Evolutionary conservation across 768 basidiomycete genomes (phyloP), one percentile per base, ranked within the genome.

Genomic region (Mycena chlorophos): DNA sequence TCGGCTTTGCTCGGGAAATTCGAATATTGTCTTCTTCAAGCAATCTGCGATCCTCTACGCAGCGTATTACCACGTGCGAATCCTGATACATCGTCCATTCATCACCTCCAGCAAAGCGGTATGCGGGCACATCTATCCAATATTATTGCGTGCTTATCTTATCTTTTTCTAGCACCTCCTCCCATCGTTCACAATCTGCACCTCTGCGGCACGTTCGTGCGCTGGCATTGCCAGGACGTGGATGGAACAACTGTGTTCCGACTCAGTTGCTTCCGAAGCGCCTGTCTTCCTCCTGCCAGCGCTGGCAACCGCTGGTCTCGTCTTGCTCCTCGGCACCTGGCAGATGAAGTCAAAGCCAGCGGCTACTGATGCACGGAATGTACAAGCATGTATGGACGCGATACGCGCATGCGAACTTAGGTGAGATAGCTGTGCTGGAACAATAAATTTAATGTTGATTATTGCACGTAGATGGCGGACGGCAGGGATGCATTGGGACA

Each of bases 51-150:
- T 52, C 6, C 52, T 61, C 3, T 40, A 57, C n/a, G 56, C 49
- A 34, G 45, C 48, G 1, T 56, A 56, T 28, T 56, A 56, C 30
- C 55, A 56, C 25, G 46, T 51, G 10, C 51, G 49, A 2, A 61
- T 61, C 23, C 39, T 55, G 27, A 60, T 60, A 2, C 58, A 60
- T 29, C 58, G 58, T 1, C 55, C 58, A 16, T 60, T 60, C 28
- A 60, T 60, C 17, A 42, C 40, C 40, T 20, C 58, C 57, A 6
- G 57, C 57, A 16, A 58, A 50, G 49, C 52, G 57, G 27, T 39
- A 52, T n/a, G 30, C 49, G 3, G 16, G 10, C 34, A 37, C 34
- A 37, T 10, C 34, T 37, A 10, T 37, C 34, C 34, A 37, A 37
- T 37, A n/a, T 37, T 10, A n/a, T 37, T 37, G n/a, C n/a, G n/a